Base-by-base conservation (phyloP, 768 basidiomycete genomes). In the Porphyrellus cyaneotinctus region DNA sequence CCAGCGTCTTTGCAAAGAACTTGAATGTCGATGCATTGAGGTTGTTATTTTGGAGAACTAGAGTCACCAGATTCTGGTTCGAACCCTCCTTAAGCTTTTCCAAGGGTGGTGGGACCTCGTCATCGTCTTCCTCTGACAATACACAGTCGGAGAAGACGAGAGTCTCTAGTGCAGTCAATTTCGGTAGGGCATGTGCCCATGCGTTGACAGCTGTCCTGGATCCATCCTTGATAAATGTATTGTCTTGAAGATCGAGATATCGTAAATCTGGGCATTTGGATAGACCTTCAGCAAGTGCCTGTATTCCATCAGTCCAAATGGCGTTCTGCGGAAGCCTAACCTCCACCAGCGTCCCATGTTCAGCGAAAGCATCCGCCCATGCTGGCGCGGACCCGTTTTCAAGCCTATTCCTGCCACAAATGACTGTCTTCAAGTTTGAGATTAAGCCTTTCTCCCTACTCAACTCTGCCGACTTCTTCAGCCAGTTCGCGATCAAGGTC, bases 291-390 rank as follows among this genome's bases (percentile, higher is more conserved):
- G 91, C 89, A 22, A 99, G 81, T 12, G 82, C 80, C 10, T 78
- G 79, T 64, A 95, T 88, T 5, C 97, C 97, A 52, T 87, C 86
- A 85, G 91, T 91, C 58, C 93, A 79, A 61, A 99, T 97, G 6
- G 95, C 97, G 64, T 99, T 97, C 76, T 98, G 95, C n/a, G 91
- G 89, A 85, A 98, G 87, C 52, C 89, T 81, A 28, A 98, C 87
- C 58, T 97, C 91, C 47, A 75, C 75, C 30, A 99, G 79, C 7
- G 83, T 83, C 8, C 81, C 84, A 64, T 97, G 93, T 33, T 82
- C 88, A 1, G 83, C 83, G 64, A 95, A 95, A 5, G 95, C 95
- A 35, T 84, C 80, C 1, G 91, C 92, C 88, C 91, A 98, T 7
- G 79, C 78, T 0, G 73, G 55, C 9, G 95, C 91, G 3, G 87